Conservation (phyloP, 129 eudicot genomes). For the Escallonia rubra region DNA sequence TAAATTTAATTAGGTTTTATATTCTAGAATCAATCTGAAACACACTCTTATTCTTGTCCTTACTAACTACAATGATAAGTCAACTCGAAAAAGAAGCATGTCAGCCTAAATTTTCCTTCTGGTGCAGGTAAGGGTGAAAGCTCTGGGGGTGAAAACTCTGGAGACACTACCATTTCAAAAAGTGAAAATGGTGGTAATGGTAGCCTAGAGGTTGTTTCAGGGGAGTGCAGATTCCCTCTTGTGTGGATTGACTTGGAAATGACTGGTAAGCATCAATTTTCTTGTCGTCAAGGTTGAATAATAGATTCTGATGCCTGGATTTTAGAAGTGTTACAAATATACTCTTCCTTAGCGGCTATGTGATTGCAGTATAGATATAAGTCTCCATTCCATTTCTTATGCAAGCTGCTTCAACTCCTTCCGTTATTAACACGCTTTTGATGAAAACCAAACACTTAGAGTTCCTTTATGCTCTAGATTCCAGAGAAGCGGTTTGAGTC, state of each 20-base stretch:
- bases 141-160: constrained; percentile 30
- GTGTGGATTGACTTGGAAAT: constrained; percentile 99
- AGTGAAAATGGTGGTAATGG: constrained; percentile 20
- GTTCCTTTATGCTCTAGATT: constrained; percentile 16
- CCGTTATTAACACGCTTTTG: constrained; percentile 4
- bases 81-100: too few species aligned
- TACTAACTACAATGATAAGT: too few species aligned
- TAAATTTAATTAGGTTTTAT: too few species aligned
- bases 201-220: constrained; percentile 13
- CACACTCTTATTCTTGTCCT: too few species aligned
- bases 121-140: constrained; percentile 40
- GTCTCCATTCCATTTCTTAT: neutral
- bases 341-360: too few species aligned
- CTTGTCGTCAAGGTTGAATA: neutral
- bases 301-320: too few species aligned
- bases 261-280: constrained; percentile 58
- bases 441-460: constrained; percentile 12
- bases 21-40: too few species aligned
- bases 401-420: neutral
- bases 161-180: constrained; percentile 14
- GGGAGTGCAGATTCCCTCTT: constrained; percentile 64
- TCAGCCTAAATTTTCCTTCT: too few species aligned
- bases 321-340: too few species aligned
- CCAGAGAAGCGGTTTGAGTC: constrained; percentile 10
- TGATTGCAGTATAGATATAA: too few species aligned